Evolutionary conservation across 2,329 filamentous ascomycete species (phyloP).

Genomic region (Fusarium sp.): DNA sequence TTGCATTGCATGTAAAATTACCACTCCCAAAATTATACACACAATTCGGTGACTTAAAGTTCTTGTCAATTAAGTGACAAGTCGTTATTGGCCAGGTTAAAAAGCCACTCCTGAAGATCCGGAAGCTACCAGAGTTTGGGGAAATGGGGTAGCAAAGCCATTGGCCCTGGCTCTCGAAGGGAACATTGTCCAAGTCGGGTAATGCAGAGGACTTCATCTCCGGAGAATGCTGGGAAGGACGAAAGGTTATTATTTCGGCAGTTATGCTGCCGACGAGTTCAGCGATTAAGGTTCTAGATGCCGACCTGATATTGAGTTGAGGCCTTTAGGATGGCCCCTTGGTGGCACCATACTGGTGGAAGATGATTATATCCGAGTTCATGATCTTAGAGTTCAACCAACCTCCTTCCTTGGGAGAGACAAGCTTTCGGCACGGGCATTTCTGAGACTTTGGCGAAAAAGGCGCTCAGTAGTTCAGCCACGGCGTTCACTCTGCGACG

Average conservation of each 20-base stretch:
- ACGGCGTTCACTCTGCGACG: slow-evolving; percentile 35
- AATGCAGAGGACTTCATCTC: slow-evolving; percentile 26
- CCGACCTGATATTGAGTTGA: neutral
- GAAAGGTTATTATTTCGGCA: slow-evolving; percentile 20
- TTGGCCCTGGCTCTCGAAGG: slow-evolving; percentile 16
- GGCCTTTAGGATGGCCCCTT: neutral
- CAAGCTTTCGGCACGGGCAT: slow-evolving; percentile 25
- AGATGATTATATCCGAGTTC: neutral
- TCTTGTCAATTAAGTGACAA: slow-evolving; percentile 3
- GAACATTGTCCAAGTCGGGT: slow-evolving; percentile 2
- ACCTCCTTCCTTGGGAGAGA: slow-evolving; percentile 1
- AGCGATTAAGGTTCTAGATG: neutral
- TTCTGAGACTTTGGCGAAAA: slow-evolving; percentile 10
- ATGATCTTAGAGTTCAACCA: slow-evolving; percentile 5
- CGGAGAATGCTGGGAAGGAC: slow-evolving; percentile 14
- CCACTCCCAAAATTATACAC: slow-evolving; percentile 8
- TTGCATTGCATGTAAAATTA: slow-evolving; percentile 28
- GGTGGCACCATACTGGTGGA: neutral
- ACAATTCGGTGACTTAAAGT: neutral
- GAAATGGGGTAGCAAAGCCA: slow-evolving; percentile 23
- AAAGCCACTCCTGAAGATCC: slow-evolving; percentile 48
- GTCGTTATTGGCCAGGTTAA: slow-evolving; percentile 31
- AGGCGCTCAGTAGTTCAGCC: slow-evolving; percentile 34
- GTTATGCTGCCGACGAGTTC: slow-evolving; percentile 5
- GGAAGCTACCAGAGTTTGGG: slow-evolving; percentile 45